Evolutionary conservation across 1,284 basidiomycete genomes (phyloP).

Genomic region (Rhodotorula sp.): DNA sequence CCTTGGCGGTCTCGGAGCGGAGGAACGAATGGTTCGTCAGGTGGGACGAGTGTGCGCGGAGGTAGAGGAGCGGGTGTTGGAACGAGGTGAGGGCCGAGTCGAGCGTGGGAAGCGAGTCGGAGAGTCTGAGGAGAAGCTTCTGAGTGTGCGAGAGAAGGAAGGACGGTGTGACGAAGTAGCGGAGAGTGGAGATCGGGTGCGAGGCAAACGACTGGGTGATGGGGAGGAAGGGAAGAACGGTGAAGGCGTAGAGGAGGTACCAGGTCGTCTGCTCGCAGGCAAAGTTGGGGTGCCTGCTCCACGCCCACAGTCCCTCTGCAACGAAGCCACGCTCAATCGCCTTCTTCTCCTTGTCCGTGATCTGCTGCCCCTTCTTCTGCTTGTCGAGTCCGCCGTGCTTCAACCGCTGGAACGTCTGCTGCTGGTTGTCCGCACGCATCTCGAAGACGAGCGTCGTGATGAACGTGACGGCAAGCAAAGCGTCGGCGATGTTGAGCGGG

Average conservation of each 20-base stretch:
- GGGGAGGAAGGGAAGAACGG: constrained; percentile 38
- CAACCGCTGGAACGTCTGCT: constrained; percentile 73
- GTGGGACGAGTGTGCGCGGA: not conserved
- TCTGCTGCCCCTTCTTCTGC: constrained; percentile 45
- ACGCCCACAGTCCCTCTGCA: constrained; percentile 79
- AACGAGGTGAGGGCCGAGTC: not conserved
- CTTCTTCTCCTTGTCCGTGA: constrained; percentile 58
- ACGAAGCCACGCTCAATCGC: constrained; percentile 79
- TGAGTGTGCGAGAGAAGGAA: constrained; percentile 3
- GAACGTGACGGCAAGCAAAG: constrained; percentile 60
- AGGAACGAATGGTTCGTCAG: not conserved
- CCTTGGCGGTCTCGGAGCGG: not conserved
- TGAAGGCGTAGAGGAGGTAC: constrained; percentile 44
- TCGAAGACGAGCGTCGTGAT: constrained; percentile 65
- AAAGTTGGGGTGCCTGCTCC: constrained; percentile 70
- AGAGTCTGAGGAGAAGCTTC: not conserved
- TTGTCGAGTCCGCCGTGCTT: constrained; percentile 57
- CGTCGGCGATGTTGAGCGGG: constrained; percentile 62
- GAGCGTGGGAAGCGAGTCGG: not conserved
- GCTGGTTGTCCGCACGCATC: constrained; percentile 84
- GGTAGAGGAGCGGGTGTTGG: not conserved
- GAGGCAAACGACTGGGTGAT: constrained; percentile 22
- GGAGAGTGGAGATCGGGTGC: constrained; percentile 28
- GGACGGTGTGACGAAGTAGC: not conserved
- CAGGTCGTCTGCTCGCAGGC: constrained; percentile 44